Conservation (phyloP, 2,329 filamentous ascomycete genomes). For the Fusarium sulawesiense region DNA sequence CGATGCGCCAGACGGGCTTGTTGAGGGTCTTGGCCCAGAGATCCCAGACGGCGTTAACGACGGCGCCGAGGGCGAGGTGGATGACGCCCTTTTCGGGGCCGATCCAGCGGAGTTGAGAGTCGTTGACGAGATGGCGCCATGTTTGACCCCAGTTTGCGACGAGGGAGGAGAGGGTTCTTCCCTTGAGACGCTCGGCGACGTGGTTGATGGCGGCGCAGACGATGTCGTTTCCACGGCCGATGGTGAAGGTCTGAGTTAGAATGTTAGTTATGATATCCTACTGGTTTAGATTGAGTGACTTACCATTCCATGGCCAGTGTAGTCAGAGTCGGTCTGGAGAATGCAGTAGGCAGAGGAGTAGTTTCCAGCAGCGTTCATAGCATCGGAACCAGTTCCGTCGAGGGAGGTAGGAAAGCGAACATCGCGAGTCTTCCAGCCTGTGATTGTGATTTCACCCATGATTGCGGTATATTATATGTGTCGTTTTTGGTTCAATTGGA, state of each 20-base stretch:
- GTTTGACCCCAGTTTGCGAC: constrained; percentile 86
- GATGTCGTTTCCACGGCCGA: constrained; percentile 90
- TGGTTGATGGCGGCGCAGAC: constrained; percentile 87
- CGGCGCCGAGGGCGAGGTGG: constrained; percentile 87
- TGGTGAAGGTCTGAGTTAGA: constrained; percentile 74
- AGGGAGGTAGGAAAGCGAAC: constrained; percentile 90
- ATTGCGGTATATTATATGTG: constrained; percentile 11
- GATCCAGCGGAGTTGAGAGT: constrained; percentile 93
- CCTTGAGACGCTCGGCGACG: constrained; percentile 79
- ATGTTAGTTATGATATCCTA: constrained; percentile 3
- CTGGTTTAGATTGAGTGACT: not conserved
- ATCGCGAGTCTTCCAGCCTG: constrained; percentile 76
- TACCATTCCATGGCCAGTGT: constrained; percentile 83
- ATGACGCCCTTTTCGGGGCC: constrained; percentile 95
- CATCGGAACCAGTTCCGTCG: constrained; percentile 95
- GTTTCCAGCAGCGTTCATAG: constrained; percentile 94
- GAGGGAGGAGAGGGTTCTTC: constrained; percentile 80
- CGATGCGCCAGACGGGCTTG: constrained; percentile 91
- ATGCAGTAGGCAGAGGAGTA: constrained; percentile 97
- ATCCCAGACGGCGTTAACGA: constrained; percentile 94
- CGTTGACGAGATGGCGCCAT: constrained; percentile 91
- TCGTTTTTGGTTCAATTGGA: not conserved
- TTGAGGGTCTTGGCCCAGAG: constrained; percentile 89
- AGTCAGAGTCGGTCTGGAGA: constrained; percentile 79
- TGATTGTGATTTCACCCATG: constrained; percentile 72